phyloP scores from a whole-genome alignment of 1,284 basidiomycete species.

The Cutaneotrichosporon dermatis region DNA sequence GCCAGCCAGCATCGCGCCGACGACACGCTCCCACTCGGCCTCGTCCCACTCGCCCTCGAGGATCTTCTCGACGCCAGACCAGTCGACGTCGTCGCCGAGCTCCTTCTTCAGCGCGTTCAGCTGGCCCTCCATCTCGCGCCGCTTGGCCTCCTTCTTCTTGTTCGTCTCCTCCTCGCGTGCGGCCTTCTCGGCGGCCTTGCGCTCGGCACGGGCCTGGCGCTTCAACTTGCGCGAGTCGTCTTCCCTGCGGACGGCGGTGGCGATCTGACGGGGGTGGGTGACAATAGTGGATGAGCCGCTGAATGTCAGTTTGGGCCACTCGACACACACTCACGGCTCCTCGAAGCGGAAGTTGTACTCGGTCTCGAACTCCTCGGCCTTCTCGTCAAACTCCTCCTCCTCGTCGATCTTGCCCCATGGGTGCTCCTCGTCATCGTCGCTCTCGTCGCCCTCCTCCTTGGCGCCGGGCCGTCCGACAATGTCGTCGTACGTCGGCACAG shows the following conservation, averaged over 20 bases:
- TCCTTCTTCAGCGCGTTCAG: conserved; percentile 59
- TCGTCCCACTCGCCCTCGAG: conserved; percentile 48
- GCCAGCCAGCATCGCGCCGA: conserved; percentile 35
- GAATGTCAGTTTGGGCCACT: neutral
- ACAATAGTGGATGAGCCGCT: conserved; percentile 70
- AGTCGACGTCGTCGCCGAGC: conserved; percentile 58
- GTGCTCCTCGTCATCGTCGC: conserved; percentile 37
- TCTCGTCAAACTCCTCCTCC: conserved; percentile 63
- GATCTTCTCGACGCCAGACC: conserved; percentile 45
- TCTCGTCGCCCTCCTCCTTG: conserved; percentile 15
- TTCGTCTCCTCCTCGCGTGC: conserved; percentile 74
- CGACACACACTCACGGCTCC: conserved; percentile 64
- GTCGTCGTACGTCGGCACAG: conserved; percentile 77
- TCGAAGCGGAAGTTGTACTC: conserved; percentile 95
- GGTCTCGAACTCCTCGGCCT: conserved; percentile 66
- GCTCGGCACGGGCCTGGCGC: conserved; percentile 65
- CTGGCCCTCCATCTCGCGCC: conserved; percentile 73
- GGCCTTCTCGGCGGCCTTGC: conserved; percentile 72
- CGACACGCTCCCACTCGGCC: conserved; percentile 43
- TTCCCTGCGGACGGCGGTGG: conserved; percentile 66
- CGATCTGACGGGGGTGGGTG: conserved; percentile 70
- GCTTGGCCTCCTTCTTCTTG: conserved; percentile 72
- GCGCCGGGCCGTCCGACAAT: conserved; percentile 52
- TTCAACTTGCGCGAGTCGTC: conserved; percentile 76
- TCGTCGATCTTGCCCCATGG: conserved; percentile 51